These are phyloP conservation scores for Viridothelium virens DNA, from an alignment of 495 filamentous ascomycete species.

Conservation along the genomic window DNA sequence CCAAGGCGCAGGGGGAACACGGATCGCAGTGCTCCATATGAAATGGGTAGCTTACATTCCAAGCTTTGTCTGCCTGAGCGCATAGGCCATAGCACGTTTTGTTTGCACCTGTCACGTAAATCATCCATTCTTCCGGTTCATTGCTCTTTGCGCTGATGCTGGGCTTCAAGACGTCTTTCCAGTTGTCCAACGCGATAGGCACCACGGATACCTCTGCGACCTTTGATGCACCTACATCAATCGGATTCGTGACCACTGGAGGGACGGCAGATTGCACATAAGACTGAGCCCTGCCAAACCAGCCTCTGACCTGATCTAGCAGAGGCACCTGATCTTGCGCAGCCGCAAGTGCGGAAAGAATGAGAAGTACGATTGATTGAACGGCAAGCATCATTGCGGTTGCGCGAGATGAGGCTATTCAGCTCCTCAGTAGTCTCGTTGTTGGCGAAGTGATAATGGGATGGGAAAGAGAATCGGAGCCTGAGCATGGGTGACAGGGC, in stretches of 20 bases:
- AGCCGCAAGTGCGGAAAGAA: constrained; percentile 60
- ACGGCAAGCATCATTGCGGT: not conserved
- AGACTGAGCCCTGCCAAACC: constrained; percentile 53
- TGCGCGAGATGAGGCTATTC: not conserved
- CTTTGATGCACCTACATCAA: constrained; percentile 48
- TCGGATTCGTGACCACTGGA: constrained; percentile 38
- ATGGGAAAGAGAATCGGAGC: not conserved
- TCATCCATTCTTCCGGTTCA: constrained; percentile 66
- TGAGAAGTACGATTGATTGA: constrained; percentile 41
- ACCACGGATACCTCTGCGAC: constrained; percentile 46
- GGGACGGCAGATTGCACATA: constrained; percentile 47
- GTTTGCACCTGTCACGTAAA: constrained; percentile 76
- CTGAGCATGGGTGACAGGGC: not conserved
- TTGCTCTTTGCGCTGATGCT: constrained; percentile 45
- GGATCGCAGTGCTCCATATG: not conserved
- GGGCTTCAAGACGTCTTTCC: constrained; percentile 59
- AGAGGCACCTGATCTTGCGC: constrained; percentile 70
- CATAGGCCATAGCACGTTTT: constrained; percentile 74
- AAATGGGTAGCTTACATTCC: constrained; percentile 42
- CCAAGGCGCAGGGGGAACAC: not conserved
- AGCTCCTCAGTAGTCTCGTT: not conserved
- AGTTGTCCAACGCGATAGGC: constrained; percentile 62
- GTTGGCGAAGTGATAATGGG: too few species aligned
- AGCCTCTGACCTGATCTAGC: constrained; percentile 58
- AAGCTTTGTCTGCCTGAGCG: constrained; percentile 45